These are phyloP conservation scores for Grifola frondosa DNA, from an alignment of 1,284 basidiomycete species.

Conservation along the genomic window DNA sequence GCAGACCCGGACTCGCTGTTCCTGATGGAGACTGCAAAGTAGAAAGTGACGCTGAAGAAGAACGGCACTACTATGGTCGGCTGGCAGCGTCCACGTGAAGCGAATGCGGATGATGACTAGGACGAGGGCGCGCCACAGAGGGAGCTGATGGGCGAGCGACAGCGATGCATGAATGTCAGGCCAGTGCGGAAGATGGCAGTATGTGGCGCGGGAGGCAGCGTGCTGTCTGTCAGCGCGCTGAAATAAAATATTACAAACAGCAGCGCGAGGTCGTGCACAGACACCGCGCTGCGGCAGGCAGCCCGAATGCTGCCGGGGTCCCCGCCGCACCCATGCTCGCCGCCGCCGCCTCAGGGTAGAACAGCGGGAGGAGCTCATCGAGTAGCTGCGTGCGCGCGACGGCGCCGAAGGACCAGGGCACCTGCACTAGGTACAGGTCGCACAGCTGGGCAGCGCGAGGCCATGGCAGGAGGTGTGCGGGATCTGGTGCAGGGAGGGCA, in stretches of 20 bases:
- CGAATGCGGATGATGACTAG: conserved; percentile 11
- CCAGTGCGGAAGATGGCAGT: conserved; percentile 50
- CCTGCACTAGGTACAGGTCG: conserved; percentile 66
- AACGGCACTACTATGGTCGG: conserved; percentile 1
- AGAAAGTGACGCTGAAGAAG: conserved; percentile 11
- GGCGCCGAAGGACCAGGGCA: conserved; percentile 75
- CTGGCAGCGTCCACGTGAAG: conserved; percentile 7
- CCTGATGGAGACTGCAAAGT: conserved; percentile 8
- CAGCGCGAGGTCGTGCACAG: conserved; percentile 54
- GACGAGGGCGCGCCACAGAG: conserved; percentile 5
- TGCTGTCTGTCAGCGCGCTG: conserved; percentile 61
- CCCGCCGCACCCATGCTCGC: conserved; percentile 8
- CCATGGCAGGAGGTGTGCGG: conserved; percentile 57
- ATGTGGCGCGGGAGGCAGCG: conserved; percentile 52
- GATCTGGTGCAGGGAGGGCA: conserved; percentile 32
- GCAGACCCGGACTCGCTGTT: conserved; percentile 5
- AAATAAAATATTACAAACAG: conserved; percentile 59
- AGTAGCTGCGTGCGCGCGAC: conserved; percentile 57
- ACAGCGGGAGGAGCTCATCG: conserved; percentile 65
- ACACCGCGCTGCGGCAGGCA: conserved; percentile 15
- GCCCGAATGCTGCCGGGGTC: conserved; percentile 19
- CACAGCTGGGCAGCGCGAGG: conserved; percentile 53
- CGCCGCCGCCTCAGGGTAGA: conserved; percentile 50
- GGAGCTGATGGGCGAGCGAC: conserved; percentile 31
- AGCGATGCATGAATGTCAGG: conserved; percentile 39